Evolutionary conservation across 169 alveolate species (phyloP).

Genomic region (Plasmodium inui): DNA sequence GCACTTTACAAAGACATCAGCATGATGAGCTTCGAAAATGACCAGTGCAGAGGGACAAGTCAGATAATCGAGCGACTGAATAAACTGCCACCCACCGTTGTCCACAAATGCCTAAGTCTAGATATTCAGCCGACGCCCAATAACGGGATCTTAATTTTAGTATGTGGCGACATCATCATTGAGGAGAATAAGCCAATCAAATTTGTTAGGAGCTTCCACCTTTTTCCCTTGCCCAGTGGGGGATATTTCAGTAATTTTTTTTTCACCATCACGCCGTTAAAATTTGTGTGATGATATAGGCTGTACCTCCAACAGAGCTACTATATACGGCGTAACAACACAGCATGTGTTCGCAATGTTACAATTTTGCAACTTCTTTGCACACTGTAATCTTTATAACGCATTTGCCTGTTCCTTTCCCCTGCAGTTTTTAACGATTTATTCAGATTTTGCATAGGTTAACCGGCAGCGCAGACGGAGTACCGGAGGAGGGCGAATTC

Average conservation of each 20-base stretch:
- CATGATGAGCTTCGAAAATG: slow-evolving; percentile 76
- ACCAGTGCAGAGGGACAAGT: slow-evolving; percentile 69
- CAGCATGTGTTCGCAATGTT: background rate
- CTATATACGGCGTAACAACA: background rate
- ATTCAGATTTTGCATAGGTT: slow-evolving; percentile 86
- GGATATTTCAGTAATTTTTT: slow-evolving; percentile 77
- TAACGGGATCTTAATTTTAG: slow-evolving; percentile 85
- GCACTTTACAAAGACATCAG: slow-evolving; percentile 67
- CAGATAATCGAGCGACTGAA: slow-evolving; percentile 67
- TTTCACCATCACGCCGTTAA: background rate
- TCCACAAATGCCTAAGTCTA: slow-evolving; percentile 81
- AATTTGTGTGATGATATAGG: background rate
- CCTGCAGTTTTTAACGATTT: slow-evolving; percentile 83
- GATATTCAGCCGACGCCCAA: slow-evolving; percentile 88
- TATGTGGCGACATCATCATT: slow-evolving; percentile 85
- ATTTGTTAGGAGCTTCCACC: slow-evolving; percentile 85
- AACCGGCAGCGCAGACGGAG: slow-evolving; percentile 12
- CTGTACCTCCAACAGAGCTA: background rate
- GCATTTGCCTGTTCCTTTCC: slow-evolving; percentile 3
- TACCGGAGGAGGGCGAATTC: background rate
- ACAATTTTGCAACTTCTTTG: background rate
- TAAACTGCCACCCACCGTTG: slow-evolving; percentile 77
- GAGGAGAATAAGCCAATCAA: slow-evolving; percentile 88
- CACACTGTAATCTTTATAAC: background rate
- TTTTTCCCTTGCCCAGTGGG: slow-evolving; percentile 84